Conservation (phyloP, 176 grass and related monocot species). For the Ampelocalamus luodianensis region DNA sequence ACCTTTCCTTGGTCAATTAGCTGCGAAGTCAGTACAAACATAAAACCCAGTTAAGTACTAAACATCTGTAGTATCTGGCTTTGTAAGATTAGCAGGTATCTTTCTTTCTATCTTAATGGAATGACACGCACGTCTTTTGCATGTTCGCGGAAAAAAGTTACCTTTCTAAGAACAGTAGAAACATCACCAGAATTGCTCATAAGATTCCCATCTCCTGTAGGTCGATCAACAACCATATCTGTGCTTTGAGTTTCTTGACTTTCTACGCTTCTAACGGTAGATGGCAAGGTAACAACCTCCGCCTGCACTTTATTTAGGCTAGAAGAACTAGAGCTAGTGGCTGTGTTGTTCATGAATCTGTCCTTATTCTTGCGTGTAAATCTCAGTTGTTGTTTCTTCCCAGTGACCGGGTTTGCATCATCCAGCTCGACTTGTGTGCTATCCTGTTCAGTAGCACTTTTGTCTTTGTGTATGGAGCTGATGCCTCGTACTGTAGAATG, state of each 20-base stretch:
- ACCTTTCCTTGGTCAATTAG: slow-evolving; percentile 81
- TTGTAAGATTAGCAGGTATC: slow-evolving; percentile 50
- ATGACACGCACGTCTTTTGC: too few relatives aligned
- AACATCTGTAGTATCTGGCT: slow-evolving; percentile 9
- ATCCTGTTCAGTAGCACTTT: slow-evolving; percentile 41
- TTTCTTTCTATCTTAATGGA: slow-evolving; percentile 44
- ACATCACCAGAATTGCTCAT: slow-evolving; percentile 60
- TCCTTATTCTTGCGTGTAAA: slow-evolving; percentile 78
- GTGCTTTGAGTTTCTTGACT: slow-evolving; percentile 45
- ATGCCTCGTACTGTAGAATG: slow-evolving; percentile 60
- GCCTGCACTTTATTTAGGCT: slow-evolving; percentile 53
- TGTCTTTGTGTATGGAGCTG: slow-evolving; percentile 38
- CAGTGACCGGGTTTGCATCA: slow-evolving; percentile 44
- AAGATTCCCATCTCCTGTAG: slow-evolving; percentile 45
- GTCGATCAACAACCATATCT: slow-evolving; percentile 53
- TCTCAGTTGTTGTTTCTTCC: slow-evolving; percentile 69
- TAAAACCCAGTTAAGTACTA: slow-evolving; percentile 39
- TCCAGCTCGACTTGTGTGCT: slow-evolving; percentile 32
- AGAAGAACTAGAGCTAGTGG: slow-evolving; percentile 43
- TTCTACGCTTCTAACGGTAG: slow-evolving; percentile 39
- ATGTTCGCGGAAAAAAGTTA: neutral
- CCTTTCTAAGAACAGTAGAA: slow-evolving; percentile 73
- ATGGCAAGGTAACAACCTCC: slow-evolving; percentile 35
- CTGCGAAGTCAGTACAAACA: slow-evolving; percentile 51
- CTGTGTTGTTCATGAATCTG: slow-evolving; percentile 44